Evolutionary conservation across 768 basidiomycete genomes (phyloP).

Genomic region (Clitopilus hobsonii): DNA sequence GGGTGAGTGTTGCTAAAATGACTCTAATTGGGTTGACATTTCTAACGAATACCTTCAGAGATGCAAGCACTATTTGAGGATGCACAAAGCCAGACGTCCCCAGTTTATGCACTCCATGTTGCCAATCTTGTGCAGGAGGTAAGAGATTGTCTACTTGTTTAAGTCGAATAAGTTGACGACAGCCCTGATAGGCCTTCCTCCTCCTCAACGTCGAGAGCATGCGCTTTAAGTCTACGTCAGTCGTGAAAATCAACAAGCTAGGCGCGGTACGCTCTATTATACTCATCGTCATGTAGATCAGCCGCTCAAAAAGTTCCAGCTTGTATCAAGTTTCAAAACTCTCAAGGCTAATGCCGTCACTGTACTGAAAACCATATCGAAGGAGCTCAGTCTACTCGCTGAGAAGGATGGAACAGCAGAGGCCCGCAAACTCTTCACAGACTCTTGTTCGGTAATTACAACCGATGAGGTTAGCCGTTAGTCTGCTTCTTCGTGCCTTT

Average conservation of each 20-base stretch:
- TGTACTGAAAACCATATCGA: conserved; percentile 55
- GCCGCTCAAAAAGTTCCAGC: conserved; percentile 31
- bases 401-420: conserved; percentile 52
- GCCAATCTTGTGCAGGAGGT: conserved; percentile 77
- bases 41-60: conserved; percentile 28
- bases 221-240: conserved; percentile 67
- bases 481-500: neutral
- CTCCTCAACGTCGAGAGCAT: conserved; percentile 64
- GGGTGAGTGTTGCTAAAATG: conserved; percentile 26
- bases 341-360: conserved; percentile 49
- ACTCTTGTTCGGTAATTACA: conserved; percentile 36
- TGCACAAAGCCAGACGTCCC: conserved; percentile 34
- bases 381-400: conserved; percentile 40
- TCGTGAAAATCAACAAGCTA: conserved; percentile 71
- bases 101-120: conserved; percentile 63
- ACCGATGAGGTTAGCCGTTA: conserved; percentile 30
- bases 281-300: conserved; percentile 5
- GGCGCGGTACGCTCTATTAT: conserved; percentile 47
- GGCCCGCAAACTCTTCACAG: conserved; percentile 45
- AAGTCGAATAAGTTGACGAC: conserved; percentile 3
- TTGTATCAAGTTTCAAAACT: conserved; percentile 62
- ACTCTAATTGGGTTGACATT: neutral
- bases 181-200: conserved; percentile 56
- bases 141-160: neutral
- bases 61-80: conserved; percentile 49